Evolutionary conservation across 345 rosid species (phyloP).

Genomic region (Populus pruinosa): DNA sequence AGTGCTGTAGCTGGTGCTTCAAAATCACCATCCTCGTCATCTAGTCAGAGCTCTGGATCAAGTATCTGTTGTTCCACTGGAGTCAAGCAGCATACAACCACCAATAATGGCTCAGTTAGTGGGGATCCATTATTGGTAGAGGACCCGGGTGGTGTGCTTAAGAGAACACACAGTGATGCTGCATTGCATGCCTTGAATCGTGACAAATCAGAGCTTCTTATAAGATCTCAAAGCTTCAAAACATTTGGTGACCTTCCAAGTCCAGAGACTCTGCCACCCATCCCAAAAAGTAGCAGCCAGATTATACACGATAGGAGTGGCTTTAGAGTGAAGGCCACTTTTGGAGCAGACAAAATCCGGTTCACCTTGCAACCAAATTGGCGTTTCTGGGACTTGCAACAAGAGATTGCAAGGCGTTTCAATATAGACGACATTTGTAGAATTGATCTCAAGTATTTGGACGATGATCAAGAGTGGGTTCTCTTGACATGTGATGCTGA

Average conservation of each 20-base stretch:
- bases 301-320: constrained; percentile 15
- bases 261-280: constrained; percentile 33
- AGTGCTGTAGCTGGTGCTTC: constrained; percentile 42
- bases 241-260: constrained; percentile 39
- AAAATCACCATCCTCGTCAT: constrained; percentile 65
- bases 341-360: constrained; percentile 49
- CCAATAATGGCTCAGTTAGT: constrained; percentile 20
- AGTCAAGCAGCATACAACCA: constrained; percentile 40
- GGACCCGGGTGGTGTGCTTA: constrained; percentile 34
- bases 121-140: constrained; percentile 31
- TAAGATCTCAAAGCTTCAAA: constrained; percentile 62
- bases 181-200: constrained; percentile 42
- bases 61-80: constrained; percentile 65
- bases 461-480: constrained; percentile 36
- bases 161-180: constrained; percentile 49
- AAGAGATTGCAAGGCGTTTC: constrained; percentile 23
- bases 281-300: constrained; percentile 22
- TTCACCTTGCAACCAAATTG: constrained; percentile 30
- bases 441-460: constrained; percentile 32
- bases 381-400: constrained; percentile 25
- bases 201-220: constrained; percentile 44
- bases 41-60: constrained; percentile 77
- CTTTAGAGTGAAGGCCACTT: constrained; percentile 58
- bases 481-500: constrained; percentile 37
- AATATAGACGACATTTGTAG: constrained; percentile 10